Base-by-base conservation (phyloP, 345 rosid genomes). In the Ceriops decandra region DNA sequence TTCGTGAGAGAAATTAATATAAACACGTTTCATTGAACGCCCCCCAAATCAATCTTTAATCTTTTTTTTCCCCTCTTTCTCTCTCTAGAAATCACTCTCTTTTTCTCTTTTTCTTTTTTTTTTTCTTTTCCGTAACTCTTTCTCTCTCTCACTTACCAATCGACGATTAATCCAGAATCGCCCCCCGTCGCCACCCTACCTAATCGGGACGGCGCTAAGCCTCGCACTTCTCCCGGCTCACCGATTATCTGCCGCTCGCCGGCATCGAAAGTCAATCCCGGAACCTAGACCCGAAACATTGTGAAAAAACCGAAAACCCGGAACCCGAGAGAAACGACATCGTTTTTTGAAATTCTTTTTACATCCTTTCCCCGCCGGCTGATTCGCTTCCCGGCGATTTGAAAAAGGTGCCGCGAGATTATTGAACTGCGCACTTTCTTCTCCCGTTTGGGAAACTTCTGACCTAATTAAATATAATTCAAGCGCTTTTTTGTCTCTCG, bases 81-180 rank as follows among this genome's bases (percentile, higher is more conserved):
- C 51, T 64, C 62, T 62, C 70, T 30, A 36, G 5, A 5, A 15
- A 15, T 5, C 16, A 6, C 27, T 56, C 35, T 66, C 70, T 20
- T 4, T 63, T 5, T 69, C 51, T 49, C 27, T 57, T 64, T 72
- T 62, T 33, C 7, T 33, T 33, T 33, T 33, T 33, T 33, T 33
- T 20, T 7, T 63, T 5, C 52, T 56, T 53, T 32, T 61, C 59
- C 63, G 64, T 42, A 49, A 63, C 47, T 42, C 32, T 42, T 57
- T 10, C 66, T 22, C 57, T 68, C 63, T 38, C 26, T 67, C 47
- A 31, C 32, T 42, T 38, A 30, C 68, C 71, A 76, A 72, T 85
- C 88, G 86, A 82, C 93, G 89, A 84, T 84, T 83, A 83, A 79
- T 71, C 83, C 81, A 67, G 81, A 77, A 75, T 67, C 82, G 73